Base-by-base conservation (phyloP, 352 stramenopile species). In the Phytophthora quininea region DNA sequence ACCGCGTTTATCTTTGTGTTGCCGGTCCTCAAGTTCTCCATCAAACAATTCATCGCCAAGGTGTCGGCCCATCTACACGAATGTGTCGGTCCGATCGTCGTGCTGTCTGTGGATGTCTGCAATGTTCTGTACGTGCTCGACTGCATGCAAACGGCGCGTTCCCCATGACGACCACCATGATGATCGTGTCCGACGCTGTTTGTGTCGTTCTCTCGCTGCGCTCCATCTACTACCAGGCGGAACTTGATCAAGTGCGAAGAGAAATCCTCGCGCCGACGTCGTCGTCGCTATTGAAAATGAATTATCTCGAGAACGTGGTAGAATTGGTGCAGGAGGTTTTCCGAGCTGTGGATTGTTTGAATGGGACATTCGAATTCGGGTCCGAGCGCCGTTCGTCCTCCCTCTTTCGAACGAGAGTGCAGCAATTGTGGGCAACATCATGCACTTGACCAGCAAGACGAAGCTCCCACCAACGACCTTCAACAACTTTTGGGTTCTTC, bases 81-180 rank as follows among this genome's bases (percentile, higher is more conserved):
- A 15, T 43, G 48, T 15, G 51, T 64, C 6, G 51, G 54, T 3
- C 48, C 43, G 38, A 62, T 60, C 4, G 53, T 58, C 15, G 58
- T 68, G 4, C 59, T 75, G 30, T 63, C 62, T 10, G 58, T 75
- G 12, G 67, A 71, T 10, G 32, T 65, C 3, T 71, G 67, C 57
- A 68, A 68, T 48, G 68, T 58, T 6, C n/a, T 75, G 9, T 71
- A 65, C 31, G 48, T 65, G 24, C 11, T 71, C 45, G 37, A 65
- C 9, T 76, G 62, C 53, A 66, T 79, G 67, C 62, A 71, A 31
- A 64, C 48, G 11, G 31, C 66, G 0, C 52, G n/a, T 0, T 71
- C 57, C 0, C 11, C 33, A 2, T 60, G 3, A 59, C 55, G 12
- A 65, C 45, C 0, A 5, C 29, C 1, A 1, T 69, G 1, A 49